Evolutionary conservation across 2,329 filamentous ascomycete species (phyloP), one percentile per base, ranked within the genome.

Genomic region (Calonectria multiphialidica): DNA sequence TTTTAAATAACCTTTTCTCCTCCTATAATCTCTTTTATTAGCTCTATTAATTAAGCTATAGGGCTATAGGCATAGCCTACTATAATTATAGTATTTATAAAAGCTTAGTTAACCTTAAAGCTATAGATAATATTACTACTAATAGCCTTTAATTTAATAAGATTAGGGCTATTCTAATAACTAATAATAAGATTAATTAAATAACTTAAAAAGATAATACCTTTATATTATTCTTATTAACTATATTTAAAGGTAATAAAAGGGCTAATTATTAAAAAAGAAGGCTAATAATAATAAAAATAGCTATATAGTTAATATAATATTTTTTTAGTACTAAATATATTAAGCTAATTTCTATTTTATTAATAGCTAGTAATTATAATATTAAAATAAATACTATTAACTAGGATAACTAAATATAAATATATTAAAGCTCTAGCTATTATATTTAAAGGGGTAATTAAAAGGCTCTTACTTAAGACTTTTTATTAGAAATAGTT

Each of bases 121-220:
- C 18, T 16, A 23, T 10, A 30, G 66, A 71, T 65, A 71, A 50
- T 8, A 61, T 6, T 18, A 57, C 40, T 53, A 16, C 9, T 6
- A 16, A 33, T 13, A 44, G 61, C 30, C 53, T 62, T 13, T 2
- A 50, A 15, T 70, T 57, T 47, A 69, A 69, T 55, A 23, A 35
- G 37, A 15, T 69, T 3, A 42, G 35, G 16, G 53, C 50, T 25
- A 40, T 63, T 23, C 28, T 55, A 33, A 70, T 45, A n/a, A 5
- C 28, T 40, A 44, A 72, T 62, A 66, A 71, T 45, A 12, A 62
- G n/a, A 40, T 70, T 15, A 66, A 55, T 37, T 15, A 66, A 37
- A 66, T 66, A 18, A 23, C 23, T 1, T 66, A 13, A 23, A 66
- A 66, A 55, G 63, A 66, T 21, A 66, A 65, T 53, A 30, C 62